phyloP scores from a whole-genome alignment of 2,329 filamentous ascomycete genomes.

The Botryosphaeria dothidea region DNA sequence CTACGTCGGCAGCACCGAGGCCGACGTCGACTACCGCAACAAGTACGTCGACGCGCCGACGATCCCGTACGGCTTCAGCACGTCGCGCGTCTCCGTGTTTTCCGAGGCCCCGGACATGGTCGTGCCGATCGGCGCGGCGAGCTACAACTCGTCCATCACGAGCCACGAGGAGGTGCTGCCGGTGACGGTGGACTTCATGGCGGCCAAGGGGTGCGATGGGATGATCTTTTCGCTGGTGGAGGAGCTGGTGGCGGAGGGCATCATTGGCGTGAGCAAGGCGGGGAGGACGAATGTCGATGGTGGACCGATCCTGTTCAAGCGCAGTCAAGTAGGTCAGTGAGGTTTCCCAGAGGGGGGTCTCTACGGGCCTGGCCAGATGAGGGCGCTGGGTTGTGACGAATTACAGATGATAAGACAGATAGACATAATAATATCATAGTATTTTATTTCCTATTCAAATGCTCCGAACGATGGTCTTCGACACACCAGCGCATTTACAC shows the following conservation, averaged over 20 bases:
- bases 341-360: background rate
- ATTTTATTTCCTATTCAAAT: too few species aligned
- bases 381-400: too few species aligned
- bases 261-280: conserved; percentile 48
- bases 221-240: conserved; percentile 57
- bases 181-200: conserved; percentile 60
- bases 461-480: too few species aligned
- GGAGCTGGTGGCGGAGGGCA: conserved; percentile 52
- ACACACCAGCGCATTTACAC: too few species aligned
- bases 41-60: conserved; percentile 44
- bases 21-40: conserved; percentile 46
- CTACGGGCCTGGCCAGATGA: too few species aligned
- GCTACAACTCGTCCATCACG: conserved; percentile 51
- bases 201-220: conserved; percentile 61
- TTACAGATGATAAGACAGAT: too few species aligned
- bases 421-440: too few species aligned
- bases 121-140: conserved; percentile 41
- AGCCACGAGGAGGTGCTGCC: conserved; percentile 54
- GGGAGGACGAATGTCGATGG: conserved; percentile 45
- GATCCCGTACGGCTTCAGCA: conserved; percentile 50
- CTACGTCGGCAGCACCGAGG: conserved; percentile 47
- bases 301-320: conserved; percentile 41
- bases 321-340: background rate
- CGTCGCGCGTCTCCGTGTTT: conserved; percentile 50
- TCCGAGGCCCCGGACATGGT: conserved; percentile 51